Evolutionary conservation across 148 eudicot genomes (phyloP).

Genomic region (Nepenthes mirabilis): DNA sequence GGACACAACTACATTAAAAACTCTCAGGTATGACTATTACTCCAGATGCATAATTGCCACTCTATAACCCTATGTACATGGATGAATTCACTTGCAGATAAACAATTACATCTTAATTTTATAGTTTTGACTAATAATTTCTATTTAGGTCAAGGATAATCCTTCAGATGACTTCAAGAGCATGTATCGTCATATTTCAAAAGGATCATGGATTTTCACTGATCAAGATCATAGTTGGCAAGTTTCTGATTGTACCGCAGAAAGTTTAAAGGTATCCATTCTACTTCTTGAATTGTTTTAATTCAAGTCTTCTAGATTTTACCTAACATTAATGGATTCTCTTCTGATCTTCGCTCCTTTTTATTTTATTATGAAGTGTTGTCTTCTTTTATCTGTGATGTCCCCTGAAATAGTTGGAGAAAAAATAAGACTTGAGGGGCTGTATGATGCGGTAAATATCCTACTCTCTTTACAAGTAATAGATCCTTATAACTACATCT

Average conservation of each 20-base stretch:
- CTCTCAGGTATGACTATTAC: conserved; percentile 30
- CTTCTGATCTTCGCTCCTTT: background rate
- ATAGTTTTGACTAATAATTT: too few relatives aligned
- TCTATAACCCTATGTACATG: background rate
- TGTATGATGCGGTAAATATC: conserved; percentile 40
- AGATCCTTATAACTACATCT: too few relatives aligned
- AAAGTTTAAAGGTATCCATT: background rate
- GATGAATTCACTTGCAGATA: background rate
- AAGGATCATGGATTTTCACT: too few relatives aligned
- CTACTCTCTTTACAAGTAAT: conserved; percentile 34
- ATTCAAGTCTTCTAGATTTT: background rate
- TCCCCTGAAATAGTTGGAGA: conserved; percentile 4
- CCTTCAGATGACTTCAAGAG: too few relatives aligned
- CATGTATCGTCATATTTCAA: too few relatives aligned
- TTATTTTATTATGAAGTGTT: background rate
- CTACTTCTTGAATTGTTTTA: background rate
- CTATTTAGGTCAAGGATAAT: too few relatives aligned
- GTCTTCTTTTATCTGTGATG: conserved; percentile 18
- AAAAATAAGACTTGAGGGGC: conserved; percentile 9
- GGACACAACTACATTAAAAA: conserved; percentile 37
- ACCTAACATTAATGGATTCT: background rate
- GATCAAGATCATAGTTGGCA: too few relatives aligned
- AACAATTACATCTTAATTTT: background rate
- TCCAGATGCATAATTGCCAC: background rate
- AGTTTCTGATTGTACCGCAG: background rate